These are phyloP conservation scores for Psidium guajava DNA, from an alignment of 345 rosid species.

Conservation along the genomic window DNA sequence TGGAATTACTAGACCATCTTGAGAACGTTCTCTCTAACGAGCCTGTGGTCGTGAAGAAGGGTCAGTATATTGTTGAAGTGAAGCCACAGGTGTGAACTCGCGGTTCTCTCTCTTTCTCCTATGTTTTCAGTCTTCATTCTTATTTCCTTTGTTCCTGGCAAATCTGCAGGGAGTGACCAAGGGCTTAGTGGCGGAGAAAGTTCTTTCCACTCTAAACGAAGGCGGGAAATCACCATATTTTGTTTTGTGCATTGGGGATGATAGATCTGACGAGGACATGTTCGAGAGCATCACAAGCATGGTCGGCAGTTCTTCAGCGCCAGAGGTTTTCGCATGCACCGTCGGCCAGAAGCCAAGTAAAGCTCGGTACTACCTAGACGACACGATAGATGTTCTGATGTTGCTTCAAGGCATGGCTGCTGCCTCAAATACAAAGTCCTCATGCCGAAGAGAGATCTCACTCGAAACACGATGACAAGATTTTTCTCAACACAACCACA, in stretches of 20 bases:
- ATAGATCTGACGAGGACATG: constrained; percentile 63
- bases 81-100: constrained; percentile 8
- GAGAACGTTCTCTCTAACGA: constrained; percentile 14
- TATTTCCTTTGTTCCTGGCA: neutral
- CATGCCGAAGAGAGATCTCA: neutral
- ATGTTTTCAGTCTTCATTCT: neutral
- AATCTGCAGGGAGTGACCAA: constrained; percentile 41
- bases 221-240: constrained; percentile 33
- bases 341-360: constrained; percentile 60
- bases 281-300: constrained; percentile 34
- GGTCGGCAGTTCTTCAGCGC: constrained; percentile 10
- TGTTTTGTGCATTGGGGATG: constrained; percentile 53
- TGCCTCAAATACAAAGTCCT: constrained; percentile 12
- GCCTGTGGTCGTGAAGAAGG: constrained; percentile 15
- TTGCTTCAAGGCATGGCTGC: constrained; percentile 30
- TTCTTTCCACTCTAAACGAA: constrained; percentile 22
- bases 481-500: neutral
- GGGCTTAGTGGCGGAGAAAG: constrained; percentile 39
- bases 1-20: constrained; percentile 14
- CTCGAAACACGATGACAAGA: neutral
- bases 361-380: constrained; percentile 51
- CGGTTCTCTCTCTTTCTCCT: neutral
- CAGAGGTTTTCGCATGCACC: constrained; percentile 48
- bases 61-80: constrained; percentile 13
- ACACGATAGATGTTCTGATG: constrained; percentile 23